phyloP scores from a whole-genome alignment of 75 land plant genomes.

The Cunninghamia lanceolata region DNA sequence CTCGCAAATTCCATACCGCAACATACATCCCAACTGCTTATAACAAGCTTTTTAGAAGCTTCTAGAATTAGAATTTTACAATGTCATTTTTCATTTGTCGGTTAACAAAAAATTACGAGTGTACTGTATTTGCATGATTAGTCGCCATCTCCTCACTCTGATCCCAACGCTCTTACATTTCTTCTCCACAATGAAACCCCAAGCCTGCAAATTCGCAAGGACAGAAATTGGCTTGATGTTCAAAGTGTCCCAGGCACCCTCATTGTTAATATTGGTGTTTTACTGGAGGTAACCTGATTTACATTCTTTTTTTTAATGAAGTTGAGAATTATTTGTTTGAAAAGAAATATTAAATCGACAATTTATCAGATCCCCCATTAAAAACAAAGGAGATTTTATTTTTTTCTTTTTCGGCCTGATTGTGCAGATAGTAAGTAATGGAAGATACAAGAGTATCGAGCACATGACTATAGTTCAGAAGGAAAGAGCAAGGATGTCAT shows the following conservation, averaged over 20 bases:
- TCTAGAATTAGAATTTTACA: too few species aligned
- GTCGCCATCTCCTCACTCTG: conserved; percentile 17
- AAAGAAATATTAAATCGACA: too few species aligned
- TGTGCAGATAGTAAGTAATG: background rate
- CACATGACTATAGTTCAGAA: background rate
- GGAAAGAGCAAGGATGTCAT: background rate
- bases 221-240: conserved; percentile 15
- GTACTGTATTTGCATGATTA: too few species aligned
- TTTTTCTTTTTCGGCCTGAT: background rate
- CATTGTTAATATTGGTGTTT: conserved; percentile 25
- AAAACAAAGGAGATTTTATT: too few species aligned
- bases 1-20: too few species aligned
- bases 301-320: background rate
- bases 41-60: too few species aligned
- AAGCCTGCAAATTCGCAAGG: conserved; percentile 15
- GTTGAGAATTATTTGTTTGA: background rate
- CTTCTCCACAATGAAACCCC: conserved; percentile 16
- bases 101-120: too few species aligned
- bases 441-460: background rate
- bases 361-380: background rate
- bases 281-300: conserved; percentile 13
- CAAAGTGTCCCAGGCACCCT: conserved; percentile 14
- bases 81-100: too few species aligned
- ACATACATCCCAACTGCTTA: too few species aligned
- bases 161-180: conserved; percentile 15